A percentile compares a stretch with the other conserved stretches of the same genome.
Evolutionary conservation across 495 filamentous ascomycete genomes (phyloP).

Genomic region (Lasiosphaeria hispida): DNA sequence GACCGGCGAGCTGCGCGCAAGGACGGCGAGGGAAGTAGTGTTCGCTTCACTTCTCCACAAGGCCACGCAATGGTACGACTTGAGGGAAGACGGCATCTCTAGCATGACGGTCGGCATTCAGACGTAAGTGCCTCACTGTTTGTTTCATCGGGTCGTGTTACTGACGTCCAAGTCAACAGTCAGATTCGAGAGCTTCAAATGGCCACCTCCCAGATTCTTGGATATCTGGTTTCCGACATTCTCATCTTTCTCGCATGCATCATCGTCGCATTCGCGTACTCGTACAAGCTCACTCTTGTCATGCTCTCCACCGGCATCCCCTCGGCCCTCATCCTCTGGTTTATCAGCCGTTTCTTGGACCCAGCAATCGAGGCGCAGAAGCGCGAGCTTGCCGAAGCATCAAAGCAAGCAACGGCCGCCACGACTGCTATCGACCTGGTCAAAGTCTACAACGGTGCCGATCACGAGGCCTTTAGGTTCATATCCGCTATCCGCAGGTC

Average conservation of each 20-base stretch:
- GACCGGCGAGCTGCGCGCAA: slow-evolving; percentile 80
- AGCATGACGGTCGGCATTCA: slow-evolving; percentile 69
- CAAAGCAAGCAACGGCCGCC: slow-evolving; percentile 68
- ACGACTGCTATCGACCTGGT: slow-evolving; percentile 78
- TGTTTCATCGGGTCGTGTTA: neutral
- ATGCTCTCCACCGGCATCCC: slow-evolving; percentile 74
- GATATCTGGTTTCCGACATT: slow-evolving; percentile 60
- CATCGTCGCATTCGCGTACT: slow-evolving; percentile 68
- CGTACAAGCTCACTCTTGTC: slow-evolving; percentile 84
- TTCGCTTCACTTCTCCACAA: slow-evolving; percentile 68
- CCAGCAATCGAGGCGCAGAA: slow-evolving; percentile 68
- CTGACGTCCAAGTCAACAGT: slow-evolving; percentile 43
- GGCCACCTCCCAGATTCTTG: slow-evolving; percentile 75
- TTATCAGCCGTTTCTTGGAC: slow-evolving; percentile 60
- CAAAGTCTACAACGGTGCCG: slow-evolving; percentile 80
- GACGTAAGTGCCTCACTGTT: slow-evolving; percentile 54
- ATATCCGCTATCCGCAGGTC: slow-evolving; percentile 54
- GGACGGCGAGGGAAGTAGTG: slow-evolving; percentile 57
- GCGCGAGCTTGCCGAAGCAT: slow-evolving; percentile 62
- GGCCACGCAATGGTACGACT: slow-evolving; percentile 83
- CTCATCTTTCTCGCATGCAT: slow-evolving; percentile 62
- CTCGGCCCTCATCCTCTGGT: slow-evolving; percentile 55
- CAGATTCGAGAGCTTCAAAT: slow-evolving; percentile 80
- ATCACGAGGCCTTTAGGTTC: slow-evolving; percentile 67
- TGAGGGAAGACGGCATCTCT: slow-evolving; percentile 64